Percentiles rank a stretch among this genome's conserved stretches.
Evolutionary conservation across 2,329 filamentous ascomycete species (phyloP).

Genomic region (Monilinia vaccinii-corymbosi): DNA sequence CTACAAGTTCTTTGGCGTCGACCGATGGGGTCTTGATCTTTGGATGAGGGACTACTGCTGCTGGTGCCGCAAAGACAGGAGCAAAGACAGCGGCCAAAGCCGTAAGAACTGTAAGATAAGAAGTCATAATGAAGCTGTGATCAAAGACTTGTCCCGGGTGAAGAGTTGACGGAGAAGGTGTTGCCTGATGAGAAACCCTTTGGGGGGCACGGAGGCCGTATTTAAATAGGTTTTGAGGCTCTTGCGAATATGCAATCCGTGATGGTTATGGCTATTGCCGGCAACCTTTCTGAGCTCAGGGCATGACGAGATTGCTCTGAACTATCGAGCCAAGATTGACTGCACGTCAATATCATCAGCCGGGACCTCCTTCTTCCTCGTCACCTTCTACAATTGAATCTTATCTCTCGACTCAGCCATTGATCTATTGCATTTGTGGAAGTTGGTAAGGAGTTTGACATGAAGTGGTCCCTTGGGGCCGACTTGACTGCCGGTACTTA

Average conservation of each 20-base stretch:
- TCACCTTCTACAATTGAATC: slow-evolving; percentile 5
- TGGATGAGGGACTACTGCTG: not conserved
- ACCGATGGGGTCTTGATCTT: slow-evolving; percentile 36
- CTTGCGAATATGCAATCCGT: not conserved
- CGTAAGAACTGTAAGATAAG: slow-evolving; percentile 22
- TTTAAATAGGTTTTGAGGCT: not conserved
- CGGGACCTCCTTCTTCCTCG: not conserved
- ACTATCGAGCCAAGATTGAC: not conserved
- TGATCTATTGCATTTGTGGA: not conserved
- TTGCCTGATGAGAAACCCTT: not conserved
- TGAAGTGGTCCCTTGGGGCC: not conserved
- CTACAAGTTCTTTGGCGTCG: slow-evolving; percentile 39
- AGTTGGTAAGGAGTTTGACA: slow-evolving; percentile 2
- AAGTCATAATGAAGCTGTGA: slow-evolving; percentile 17
- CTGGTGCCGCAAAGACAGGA: slow-evolving; percentile 24
- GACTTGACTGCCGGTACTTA: not conserved
- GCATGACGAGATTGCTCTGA: not conserved
- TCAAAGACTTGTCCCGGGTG: not conserved
- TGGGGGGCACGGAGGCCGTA: not conserved
- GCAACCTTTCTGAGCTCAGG: not conserved
- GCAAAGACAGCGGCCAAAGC: slow-evolving; percentile 24
- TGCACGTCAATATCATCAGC: not conserved
- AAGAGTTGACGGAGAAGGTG: not conserved
- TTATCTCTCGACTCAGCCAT: not conserved
- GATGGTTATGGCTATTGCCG: not conserved